These are phyloP conservation scores for Vachellia pachyceras DNA, from an alignment of 306 rosid species.

Conservation along the genomic window DNA sequence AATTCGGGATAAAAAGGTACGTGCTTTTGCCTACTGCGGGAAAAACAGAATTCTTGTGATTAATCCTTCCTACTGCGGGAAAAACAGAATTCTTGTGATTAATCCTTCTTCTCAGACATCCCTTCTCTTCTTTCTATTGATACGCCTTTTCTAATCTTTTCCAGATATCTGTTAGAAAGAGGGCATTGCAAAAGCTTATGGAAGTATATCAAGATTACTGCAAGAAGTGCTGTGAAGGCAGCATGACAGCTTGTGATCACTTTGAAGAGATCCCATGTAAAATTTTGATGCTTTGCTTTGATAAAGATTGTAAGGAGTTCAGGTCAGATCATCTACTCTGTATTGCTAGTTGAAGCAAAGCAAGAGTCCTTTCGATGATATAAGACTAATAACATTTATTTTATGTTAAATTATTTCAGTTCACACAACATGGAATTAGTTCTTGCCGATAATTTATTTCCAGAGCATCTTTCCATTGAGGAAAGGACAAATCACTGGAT, in stretches of 20 bases:
- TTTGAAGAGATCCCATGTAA: conserved; percentile 90
- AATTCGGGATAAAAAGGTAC: conserved; percentile 90
- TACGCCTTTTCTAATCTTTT: conserved; percentile 3
- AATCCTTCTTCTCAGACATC: background rate
- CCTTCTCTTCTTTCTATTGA: conserved; percentile 1
- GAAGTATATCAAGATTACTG: conserved; percentile 80
- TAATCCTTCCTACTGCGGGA: conserved; percentile 19
- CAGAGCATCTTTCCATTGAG: conserved; percentile 57
- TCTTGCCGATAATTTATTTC: conserved; percentile 79
- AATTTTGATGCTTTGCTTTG: conserved; percentile 86
- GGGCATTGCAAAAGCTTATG: conserved; percentile 74
- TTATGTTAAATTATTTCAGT: conserved; percentile 49
- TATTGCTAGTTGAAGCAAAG: conserved; percentile 37
- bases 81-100: conserved; percentile 21
- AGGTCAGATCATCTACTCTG: conserved; percentile 58
- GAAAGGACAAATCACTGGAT: conserved; percentile 94
- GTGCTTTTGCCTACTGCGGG: conserved; percentile 36
- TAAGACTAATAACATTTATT: conserved; percentile 13
- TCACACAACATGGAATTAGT: conserved; percentile 80
- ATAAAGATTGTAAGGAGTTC: conserved; percentile 89
- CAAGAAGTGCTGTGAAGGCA: conserved; percentile 71
- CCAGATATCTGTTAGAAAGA: conserved; percentile 80
- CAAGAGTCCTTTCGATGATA: conserved; percentile 27
- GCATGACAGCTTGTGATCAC: conserved; percentile 55
- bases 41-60: conserved; percentile 19